Evolutionary conservation across 768 basidiomycete genomes (phyloP), one percentile per base, ranked within the genome.

Genomic region (Pisolithus marmoratus): DNA sequence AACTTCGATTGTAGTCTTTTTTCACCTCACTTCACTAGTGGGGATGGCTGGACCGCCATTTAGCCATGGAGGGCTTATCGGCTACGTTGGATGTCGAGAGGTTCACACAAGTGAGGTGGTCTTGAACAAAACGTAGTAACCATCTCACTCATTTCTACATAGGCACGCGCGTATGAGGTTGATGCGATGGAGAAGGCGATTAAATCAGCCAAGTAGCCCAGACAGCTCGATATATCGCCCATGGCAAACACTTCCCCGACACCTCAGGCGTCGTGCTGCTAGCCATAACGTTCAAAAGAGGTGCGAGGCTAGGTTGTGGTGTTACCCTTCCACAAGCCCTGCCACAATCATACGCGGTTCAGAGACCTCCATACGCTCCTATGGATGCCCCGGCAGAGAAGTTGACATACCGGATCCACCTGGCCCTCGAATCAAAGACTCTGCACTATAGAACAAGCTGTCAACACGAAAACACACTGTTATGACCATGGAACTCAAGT

Each of bases 261-360:
- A 94, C 68, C 77, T 99, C 22, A 81, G 96, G 26, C 79, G 95
- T 42, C 77, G 95, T 62, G 95, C 95, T 11, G 95, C 96, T 2
- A 94, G 91, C 61, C 95, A 98, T 67, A 88, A 97, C 67, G 84
- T 93, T 22, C 84, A n/a, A n/a, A n/a, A n/a, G n/a, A n/a, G n/a
- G n/a, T n/a, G n/a, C n/a, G n/a, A n/a, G n/a, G n/a, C n/a, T n/a
- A n/a, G n/a, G n/a, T n/a, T n/a, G n/a, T n/a, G n/a, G n/a, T n/a
- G n/a, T n/a, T n/a, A n/a, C n/a, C n/a, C n/a, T n/a, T n/a, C n/a
- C n/a, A n/a, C n/a, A n/a, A n/a, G n/a, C n/a, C n/a, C n/a, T n/a
- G n/a, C n/a, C n/a, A n/a, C n/a, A n/a, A n/a, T n/a, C n/a, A n/a
- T n/a, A n/a, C n/a, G n/a, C n/a, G n/a, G n/a, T n/a, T n/a, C n/a